Conservation (phyloP, 2,329 filamentous ascomycete species). For the Cylindrodendrum hubeiense region DNA sequence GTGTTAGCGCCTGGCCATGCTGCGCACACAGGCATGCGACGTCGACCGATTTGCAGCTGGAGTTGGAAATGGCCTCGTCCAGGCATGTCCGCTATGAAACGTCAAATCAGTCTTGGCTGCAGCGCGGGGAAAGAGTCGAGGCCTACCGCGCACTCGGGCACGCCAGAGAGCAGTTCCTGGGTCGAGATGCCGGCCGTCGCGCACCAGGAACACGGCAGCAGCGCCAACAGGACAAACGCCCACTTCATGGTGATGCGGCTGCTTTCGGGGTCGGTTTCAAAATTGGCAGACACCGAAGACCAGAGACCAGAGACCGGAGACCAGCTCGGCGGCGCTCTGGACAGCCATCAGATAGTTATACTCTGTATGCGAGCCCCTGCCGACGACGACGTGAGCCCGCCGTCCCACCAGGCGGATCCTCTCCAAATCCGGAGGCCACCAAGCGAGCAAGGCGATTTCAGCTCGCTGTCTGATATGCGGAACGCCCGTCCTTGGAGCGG, state of each 20-base stretch:
- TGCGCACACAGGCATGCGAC: slow-evolving; percentile 39
- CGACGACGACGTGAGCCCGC: neutral
- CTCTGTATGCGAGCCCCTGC: neutral
- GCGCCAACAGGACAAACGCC: slow-evolving; percentile 35
- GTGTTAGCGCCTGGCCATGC: slow-evolving; percentile 25
- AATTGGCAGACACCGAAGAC: slow-evolving; percentile 10
- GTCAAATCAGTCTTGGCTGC: slow-evolving; percentile 4
- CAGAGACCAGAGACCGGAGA: slow-evolving; percentile 10
- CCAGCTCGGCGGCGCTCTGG: neutral
- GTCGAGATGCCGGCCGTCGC: slow-evolving; percentile 25
- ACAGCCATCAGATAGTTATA: slow-evolving; percentile 18
- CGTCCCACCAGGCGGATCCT: neutral
- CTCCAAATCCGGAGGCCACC: neutral
- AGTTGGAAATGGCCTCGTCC: slow-evolving; percentile 26
- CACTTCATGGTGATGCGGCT: slow-evolving; percentile 39
- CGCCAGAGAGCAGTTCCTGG: slow-evolving; percentile 26
- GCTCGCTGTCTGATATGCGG: neutral
- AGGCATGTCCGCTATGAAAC: slow-evolving; percentile 28
- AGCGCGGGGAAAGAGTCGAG: neutral
- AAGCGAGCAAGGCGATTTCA: slow-evolving; percentile 1
- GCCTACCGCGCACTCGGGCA: slow-evolving; percentile 37
- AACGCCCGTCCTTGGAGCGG: neutral
- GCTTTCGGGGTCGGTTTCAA: slow-evolving; percentile 7
- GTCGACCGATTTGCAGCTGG: slow-evolving; percentile 36
- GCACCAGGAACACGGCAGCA: slow-evolving; percentile 31